Conservation (phyloP, 768 basidiomycete species). For the Boletus rex-veris region DNA sequence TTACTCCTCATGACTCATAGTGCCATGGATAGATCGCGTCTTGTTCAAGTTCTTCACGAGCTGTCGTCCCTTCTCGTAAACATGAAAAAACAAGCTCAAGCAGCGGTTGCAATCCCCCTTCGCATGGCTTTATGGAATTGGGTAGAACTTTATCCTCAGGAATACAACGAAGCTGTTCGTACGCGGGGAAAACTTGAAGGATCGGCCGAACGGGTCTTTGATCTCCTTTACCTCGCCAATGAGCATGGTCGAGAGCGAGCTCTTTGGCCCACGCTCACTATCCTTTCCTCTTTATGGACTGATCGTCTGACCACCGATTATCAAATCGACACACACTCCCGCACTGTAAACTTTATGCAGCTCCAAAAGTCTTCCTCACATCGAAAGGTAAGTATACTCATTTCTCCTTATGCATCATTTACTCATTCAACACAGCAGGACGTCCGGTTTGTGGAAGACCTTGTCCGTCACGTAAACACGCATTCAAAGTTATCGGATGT, state of each 20-base stretch:
- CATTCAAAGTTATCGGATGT: constrained; percentile 61
- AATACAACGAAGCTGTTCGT: constrained; percentile 72
- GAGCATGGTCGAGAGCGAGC: constrained; percentile 45
- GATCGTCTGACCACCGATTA: constrained; percentile 67
- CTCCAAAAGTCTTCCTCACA: constrained; percentile 30
- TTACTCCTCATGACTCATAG: constrained; percentile 76
- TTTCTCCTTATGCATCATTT: background rate
- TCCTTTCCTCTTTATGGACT: constrained; percentile 69
- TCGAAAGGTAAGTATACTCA: constrained; percentile 24
- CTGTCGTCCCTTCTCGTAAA: constrained; percentile 78
- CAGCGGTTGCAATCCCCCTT: constrained; percentile 67
- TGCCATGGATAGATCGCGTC: constrained; percentile 63
- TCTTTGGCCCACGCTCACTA: constrained; percentile 78
- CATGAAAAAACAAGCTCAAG: constrained; percentile 71
- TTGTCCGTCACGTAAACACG: constrained; percentile 54
- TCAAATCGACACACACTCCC: constrained; percentile 37
- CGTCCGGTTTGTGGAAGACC: constrained; percentile 56
- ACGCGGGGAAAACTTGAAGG: constrained; percentile 68
- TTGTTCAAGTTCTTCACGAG: constrained; percentile 74
- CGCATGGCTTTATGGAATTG: constrained; percentile 87
- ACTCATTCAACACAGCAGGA: constrained; percentile 31
- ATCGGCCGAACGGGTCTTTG: constrained; percentile 83
- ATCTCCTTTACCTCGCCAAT: constrained; percentile 58
- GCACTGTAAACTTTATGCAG: constrained; percentile 28
- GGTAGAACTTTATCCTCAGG: constrained; percentile 73